Evolutionary conservation across 805 yeast species (phyloP), one percentile per base, ranked within the genome.

Genomic region (Teunomyces panamensis): DNA sequence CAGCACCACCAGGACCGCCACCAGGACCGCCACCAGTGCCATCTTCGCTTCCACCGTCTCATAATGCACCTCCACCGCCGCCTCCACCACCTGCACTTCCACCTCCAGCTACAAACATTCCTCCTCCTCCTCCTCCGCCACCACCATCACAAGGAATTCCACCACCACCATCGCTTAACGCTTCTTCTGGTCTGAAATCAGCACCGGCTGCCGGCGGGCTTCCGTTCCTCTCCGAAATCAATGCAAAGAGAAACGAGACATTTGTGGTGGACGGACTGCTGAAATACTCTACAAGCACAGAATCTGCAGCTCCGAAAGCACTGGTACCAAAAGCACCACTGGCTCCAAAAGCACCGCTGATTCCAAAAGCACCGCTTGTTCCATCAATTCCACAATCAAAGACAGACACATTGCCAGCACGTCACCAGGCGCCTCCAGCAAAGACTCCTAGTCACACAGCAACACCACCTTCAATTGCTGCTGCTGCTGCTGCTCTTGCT

Each of bases 161-260:
- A 9, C 41, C 42, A 28, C 13, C 50, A 3, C 65, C 47, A 49
- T 64, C 34, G 32, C 34, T 13, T 13, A 32, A 16, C 11, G 34
- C 17, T n/a, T n/a, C 33, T n/a, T 20, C 24, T 20, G 24, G 24
- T 20, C 34, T 32, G 34, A 32, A n/a, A 32, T 64, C 37, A 33
- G 56, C 34, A 13, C 56, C 47, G 56, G 54, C 59, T 9, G 77
- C 74, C 2, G 74, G 77, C 1, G 49, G 45, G 2, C 56, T 77
- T n/a, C 82, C 83, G 4, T 77, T 78, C 56, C 63, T 79, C 9
- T 73, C 77, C 3, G 77, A 79, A 49, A 78, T 79, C 45, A 77
- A 76, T 54, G 72, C 68, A 30, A 72, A 74, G 51, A 66, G 83
- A 51, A 77, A 73, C 48, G 80, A 77, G 13, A 54, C 71, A 24